Base-by-base conservation (phyloP, 1,284 basidiomycete species). In the Austroboletus niveus region DNA sequence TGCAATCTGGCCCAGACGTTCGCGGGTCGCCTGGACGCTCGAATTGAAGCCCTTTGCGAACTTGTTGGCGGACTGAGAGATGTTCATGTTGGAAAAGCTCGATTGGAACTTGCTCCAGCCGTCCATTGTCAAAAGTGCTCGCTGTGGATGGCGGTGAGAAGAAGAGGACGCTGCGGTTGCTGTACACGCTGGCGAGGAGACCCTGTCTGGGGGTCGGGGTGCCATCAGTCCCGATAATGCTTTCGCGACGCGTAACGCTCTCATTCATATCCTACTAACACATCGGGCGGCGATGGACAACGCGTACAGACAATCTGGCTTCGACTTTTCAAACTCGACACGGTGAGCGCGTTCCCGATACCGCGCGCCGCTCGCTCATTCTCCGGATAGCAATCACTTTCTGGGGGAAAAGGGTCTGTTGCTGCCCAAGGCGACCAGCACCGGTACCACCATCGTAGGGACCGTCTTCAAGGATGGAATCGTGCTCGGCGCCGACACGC, bases 391-490 rank as follows among this genome's bases (percentile, higher is more conserved):
- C 57, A 97, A 98, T 69, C 77, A 83, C 59, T 92, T 89, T 69
- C 74, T 98, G 52, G 74, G 76, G 49, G 75, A 83, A 56, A 83
- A 85, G 59, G 87, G 88, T 32, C 64, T 89, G 20, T 82, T 80
- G 10, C 69, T 87, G 35, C 89, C 88, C 38, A 88, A 87, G 74
- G 93, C 92, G 4, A 95, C 92, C 5, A 94, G 91, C 69, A 98
- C 95, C 2, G 96, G 96, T 65, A 99, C 97, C 3, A 99, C 96
- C 40, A 98, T 99, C 70, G 92, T 93, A n/a, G 97, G 96, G 29
- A 94, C 94, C 64, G 75, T 98, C 52, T 99, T 92, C 71, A 87
- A 87, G 60, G 93, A 94, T 68, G 97, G 96, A 5, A 86, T 99
- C 54, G 85, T 98, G 14, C 83, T 99, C 11, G 97, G 96, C 42